Base-by-base conservation (phyloP, 1,284 basidiomycete species). In the Irpex lacteus region DNA sequence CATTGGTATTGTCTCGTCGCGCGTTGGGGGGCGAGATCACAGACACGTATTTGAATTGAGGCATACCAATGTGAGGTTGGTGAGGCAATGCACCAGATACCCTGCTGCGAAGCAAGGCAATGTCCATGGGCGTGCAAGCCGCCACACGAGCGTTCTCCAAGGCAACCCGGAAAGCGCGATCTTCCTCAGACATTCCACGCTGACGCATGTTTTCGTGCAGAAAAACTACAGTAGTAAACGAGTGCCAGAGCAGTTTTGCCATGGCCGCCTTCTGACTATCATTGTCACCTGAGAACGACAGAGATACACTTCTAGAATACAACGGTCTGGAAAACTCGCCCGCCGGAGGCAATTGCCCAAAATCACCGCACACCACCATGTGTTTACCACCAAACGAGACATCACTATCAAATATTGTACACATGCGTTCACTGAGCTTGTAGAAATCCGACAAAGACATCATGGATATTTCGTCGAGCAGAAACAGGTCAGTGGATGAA, bases 191-290 rank as follows among this genome's bases (percentile, higher is more conserved):
- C 40, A 44, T 9, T 67, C 72, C 60, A 5, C 49, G 59, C 60
- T 80, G 78, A 8, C 76, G 9, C 78, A 80, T 80, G 67, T 80
- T 80, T 61, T 78, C 21, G 5, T 70, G 32, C 1, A 79, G 61
- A 11, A 79, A 74, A 0, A 80, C 75, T 1, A 79, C 75, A 13
- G 67, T 73, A 1, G 69, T 77, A 6, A 78, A 67, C 54, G 74
- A 70, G 63, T 76, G 76, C 77, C 76, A 80, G 4, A 76, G 36
- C 1, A 71, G 68, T 53, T 76, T 75, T 1, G 78, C 76, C 21
- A 79, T 58, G 75, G 64, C 69, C 78, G 74, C 36, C 68, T 57
- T 11, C 18, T 59, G 40, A 11, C 9, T 9, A 11, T 6, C n/a
- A 3, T 11, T n/a, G n/a, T 44, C 40, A 13, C 40, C 40, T 40